A percentile compares a stretch with the other conserved stretches of the same genome.
Evolutionary conservation across 2,329 filamentous ascomycete genomes (phyloP).

Genomic region (Hypoxylon sp.): DNA sequence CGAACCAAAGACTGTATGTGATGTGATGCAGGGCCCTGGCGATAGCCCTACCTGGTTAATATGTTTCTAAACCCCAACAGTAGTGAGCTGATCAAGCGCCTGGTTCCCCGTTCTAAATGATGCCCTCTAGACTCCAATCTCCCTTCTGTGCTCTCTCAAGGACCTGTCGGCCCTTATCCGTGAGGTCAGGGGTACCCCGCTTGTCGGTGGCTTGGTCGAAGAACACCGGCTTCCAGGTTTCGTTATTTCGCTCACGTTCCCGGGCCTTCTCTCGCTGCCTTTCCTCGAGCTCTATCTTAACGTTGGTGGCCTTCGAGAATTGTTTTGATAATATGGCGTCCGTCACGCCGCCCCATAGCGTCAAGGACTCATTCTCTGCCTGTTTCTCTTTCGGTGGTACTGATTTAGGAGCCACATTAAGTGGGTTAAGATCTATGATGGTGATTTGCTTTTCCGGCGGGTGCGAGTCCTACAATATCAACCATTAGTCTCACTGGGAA

Average conservation of each 20-base stretch:
- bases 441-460: slow-evolving; percentile 75
- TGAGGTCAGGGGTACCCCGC: slow-evolving; percentile 69
- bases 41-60: slow-evolving; percentile 10
- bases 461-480: slow-evolving; percentile 59
- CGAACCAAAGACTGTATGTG: slow-evolving; percentile 35
- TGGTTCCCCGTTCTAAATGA: slow-evolving; percentile 54
- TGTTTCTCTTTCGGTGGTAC: slow-evolving; percentile 84
- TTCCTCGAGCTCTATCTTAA: slow-evolving; percentile 95
- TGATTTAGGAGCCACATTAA: slow-evolving; percentile 83
- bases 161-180: slow-evolving; percentile 66
- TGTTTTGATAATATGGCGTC: slow-evolving; percentile 87
- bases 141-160: slow-evolving; percentile 67
- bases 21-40: slow-evolving; percentile 9
- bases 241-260: slow-evolving; percentile 78
- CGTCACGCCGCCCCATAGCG: slow-evolving; percentile 90
- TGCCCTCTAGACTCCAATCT: slow-evolving; percentile 66
- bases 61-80: slow-evolving; percentile 21
- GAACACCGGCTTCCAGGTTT: slow-evolving; percentile 88
- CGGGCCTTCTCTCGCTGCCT: slow-evolving; percentile 87
- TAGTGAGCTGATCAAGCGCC: neutral
- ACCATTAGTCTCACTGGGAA: slow-evolving; percentile 25
- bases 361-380: slow-evolving; percentile 89
- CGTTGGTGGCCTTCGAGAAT: slow-evolving; percentile 83
- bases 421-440: slow-evolving; percentile 89
- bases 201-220: slow-evolving; percentile 76